Evolutionary conservation across 345 rosid species (phyloP).

Genomic region (Linum tenue): DNA sequence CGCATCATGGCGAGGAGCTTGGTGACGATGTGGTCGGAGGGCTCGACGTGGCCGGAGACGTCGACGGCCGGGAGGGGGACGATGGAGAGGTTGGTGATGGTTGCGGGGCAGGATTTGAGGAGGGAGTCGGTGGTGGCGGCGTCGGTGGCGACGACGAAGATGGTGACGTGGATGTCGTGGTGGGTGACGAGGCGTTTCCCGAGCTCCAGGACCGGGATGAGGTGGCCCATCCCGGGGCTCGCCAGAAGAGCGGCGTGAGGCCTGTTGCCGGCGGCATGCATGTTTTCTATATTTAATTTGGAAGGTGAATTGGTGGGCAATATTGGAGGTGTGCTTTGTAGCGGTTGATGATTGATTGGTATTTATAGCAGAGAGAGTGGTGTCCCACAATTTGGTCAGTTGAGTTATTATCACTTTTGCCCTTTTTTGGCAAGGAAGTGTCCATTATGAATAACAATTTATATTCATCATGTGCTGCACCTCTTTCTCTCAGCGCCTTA

Average conservation of each 20-base stretch:
- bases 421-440: too few species aligned
- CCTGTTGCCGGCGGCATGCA: not conserved
- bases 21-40: not conserved
- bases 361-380: too few species aligned
- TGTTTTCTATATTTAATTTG: not conserved
- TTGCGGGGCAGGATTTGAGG: too few species aligned
- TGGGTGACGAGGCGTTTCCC: slow-evolving; percentile 8
- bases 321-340: too few species aligned
- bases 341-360: too few species aligned
- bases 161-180: slow-evolving; percentile 11
- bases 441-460: too few species aligned
- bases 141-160: slow-evolving; percentile 12
- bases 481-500: too few species aligned
- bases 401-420: too few species aligned
- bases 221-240: slow-evolving; percentile 17
- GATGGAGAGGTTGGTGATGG: not conserved
- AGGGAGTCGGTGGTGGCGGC: not conserved
- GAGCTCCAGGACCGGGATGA: slow-evolving; percentile 14
- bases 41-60: not conserved
- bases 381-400: too few species aligned
- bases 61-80: slow-evolving; percentile 7
- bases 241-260: slow-evolving; percentile 14
- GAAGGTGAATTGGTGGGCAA: too few species aligned
- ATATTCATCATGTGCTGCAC: too few species aligned
- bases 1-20: slow-evolving; percentile 6